Base-by-base conservation (phyloP, 768 basidiomycete genomes). In the Calvatia gigantea region DNA sequence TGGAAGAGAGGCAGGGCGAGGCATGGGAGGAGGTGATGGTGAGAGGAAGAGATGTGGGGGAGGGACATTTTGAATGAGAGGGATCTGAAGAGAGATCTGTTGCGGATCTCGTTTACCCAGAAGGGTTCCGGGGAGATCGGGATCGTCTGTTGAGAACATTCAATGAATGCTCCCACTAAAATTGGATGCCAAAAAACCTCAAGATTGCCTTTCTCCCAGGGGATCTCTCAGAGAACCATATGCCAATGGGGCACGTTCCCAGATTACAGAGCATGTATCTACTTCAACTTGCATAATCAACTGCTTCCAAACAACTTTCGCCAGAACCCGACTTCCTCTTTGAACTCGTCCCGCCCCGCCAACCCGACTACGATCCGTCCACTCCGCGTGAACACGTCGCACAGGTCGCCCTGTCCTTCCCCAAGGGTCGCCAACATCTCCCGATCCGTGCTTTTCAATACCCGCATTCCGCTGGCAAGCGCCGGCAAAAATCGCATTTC, bases 331-430 rank as follows among this genome's bases (percentile, higher is more conserved):
- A 61, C 57, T 39, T 66, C 63, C 28, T 64, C 61, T 21, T 65
- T 58, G 33, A 69, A 70, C 15, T 56, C 70, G 58, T 82, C 80
- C 52, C 64, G 62, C 11, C 74, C 76, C 47, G 69, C 70, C 46
- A 81, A 56, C 25, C 79, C 78, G 6, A 82, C 64, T n/a, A 74
- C 60, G 31, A 81, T 58, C 44, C 68, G 70, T 11, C 78, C 79
- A 37, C 58, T 64, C 17, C 67, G 66, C 15, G 75, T 66, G 25
- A 49, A 63, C 25, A 78, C 58, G 44, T 74, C 68, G 60, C 78
- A 77, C 46, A 73, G 75, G 49, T 79, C 72, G 31, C 70, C 61
- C 41, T 67, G 69, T 1, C 55, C 61, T 25, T 45, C 46, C 6
- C 56, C 43, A 25, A 37, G 21, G 3, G 47, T 31, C 29, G 47